Base-by-base conservation (phyloP, 1,284 basidiomycete species). In the Pholiota adiposa region DNA sequence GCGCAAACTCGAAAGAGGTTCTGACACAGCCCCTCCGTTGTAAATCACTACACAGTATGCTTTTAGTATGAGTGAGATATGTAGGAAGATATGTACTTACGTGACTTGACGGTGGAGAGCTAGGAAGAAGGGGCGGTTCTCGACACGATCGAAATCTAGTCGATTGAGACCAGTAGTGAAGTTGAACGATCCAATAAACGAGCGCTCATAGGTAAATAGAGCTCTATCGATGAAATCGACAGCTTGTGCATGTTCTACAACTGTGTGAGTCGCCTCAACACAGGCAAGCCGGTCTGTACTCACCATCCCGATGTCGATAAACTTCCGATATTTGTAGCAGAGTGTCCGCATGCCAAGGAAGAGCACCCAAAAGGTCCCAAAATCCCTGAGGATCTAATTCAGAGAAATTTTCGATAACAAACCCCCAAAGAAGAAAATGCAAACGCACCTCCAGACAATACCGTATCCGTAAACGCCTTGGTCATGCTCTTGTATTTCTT, bases 281-380 rank as follows among this genome's bases (percentile, higher is more conserved):
- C 25, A 27, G 53, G 23, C 29, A 29, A 21, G 31, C 44, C n/a
- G 11, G 19, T 51, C 14, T 6, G 14, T 23, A 27, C 76, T 44
- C 48, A 92, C 93, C 92, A 80, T 94, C 93, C 67, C 93, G 84
- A 70, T 96, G 90, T 36, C 89, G 83, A 70, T 89, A 93, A 2
- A 96, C 83, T 69, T 93, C 92, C 1, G 92, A 88, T 23, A 97
- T 80, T 69, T 97, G 95, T 1, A 97, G 80, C 0, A 96, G 79
- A 0, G 95, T 96, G 73, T 98, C 96, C 1, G 89, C 92, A 67
- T 97, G 96, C 85, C 94, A 97, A 0, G 88, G 88, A 43, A 87
- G 77, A 44, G 77, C 78, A 14, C 80, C 75, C 14, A 90, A 61
- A 8, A 92, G 75, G 19, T 81, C 76, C 72, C 81, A 87, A 50